Base-by-base conservation (phyloP, 306 rosid genomes). In the Benincasa hispida region DNA sequence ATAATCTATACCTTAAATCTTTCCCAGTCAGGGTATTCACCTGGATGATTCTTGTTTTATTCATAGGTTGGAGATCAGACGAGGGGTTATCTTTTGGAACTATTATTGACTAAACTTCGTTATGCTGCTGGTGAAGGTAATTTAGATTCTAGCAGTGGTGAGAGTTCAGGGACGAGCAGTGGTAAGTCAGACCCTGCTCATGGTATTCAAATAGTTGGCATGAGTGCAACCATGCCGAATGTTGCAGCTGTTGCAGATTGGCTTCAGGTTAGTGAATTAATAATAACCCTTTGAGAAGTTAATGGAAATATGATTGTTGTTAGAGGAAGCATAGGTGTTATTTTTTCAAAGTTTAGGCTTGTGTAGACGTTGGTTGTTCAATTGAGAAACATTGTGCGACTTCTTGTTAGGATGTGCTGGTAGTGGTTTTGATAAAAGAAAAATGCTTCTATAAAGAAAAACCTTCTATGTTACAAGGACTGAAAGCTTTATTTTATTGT, bases 211-310 rank as follows among this genome's bases (percentile, higher is more conserved):
- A 90, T 94, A 83, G 97, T 94, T 70, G 98, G 98, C 72, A 91
- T 94, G 98, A 94, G 98, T 83, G 98, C 98, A 51, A 94, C 98
- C 78, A 94, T 94, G 98, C 98, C 98, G 69, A 94, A 94, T 74
- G 97, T 94, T 72, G 96, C 91, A 50, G 96, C 96, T 62, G 97
- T 94, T 83, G 97, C 98, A 77, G 94, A 94, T 75, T 94, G 98
- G 98, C 98, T 94, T 84, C 92, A 89, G 86, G 98, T 91, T 83
- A 86, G 96, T 60, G 47, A 82, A 79, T 41, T 34, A 41, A 27
- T 76, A 42, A 35, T n/a, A n/a, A n/a, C 48, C 28, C 25, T 75
- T 58, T 22, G 1, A 66, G 21, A 66, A 66, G 73, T 19, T n/a
- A 66, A n/a, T 35, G 14, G 73, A 66, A 66, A 39, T 66, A 66